Conservation (phyloP, 2,329 filamentous ascomycete species). For the Macrophomina phaseolina region DNA sequence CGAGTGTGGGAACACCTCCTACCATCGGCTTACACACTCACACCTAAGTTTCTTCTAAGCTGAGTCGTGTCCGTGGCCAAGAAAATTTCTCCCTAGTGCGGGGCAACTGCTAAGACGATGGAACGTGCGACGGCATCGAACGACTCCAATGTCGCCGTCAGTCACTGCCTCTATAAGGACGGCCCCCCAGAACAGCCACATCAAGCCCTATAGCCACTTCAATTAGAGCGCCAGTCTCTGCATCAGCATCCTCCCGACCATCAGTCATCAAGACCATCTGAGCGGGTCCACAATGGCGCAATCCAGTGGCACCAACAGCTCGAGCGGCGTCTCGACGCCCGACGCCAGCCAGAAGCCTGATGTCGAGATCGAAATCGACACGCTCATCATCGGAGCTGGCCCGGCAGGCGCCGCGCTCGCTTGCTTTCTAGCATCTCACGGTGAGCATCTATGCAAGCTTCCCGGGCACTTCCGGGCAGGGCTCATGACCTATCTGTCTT, state of each 20-base stretch:
- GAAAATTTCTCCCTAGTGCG: constrained; percentile 6
- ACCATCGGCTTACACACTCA: constrained; percentile 1
- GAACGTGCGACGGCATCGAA: constrained; percentile 1
- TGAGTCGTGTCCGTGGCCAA: not conserved
- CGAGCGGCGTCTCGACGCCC: not conserved
- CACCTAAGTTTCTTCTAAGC: not conserved
- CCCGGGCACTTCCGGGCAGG: not conserved
- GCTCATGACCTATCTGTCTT: not conserved
- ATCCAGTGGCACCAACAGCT: not conserved
- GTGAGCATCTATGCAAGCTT: constrained; percentile 34
- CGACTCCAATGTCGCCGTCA: not conserved
- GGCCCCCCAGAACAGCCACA: not conserved
- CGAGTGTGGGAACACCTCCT: not conserved
- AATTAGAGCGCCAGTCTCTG: not conserved
- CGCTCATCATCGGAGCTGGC: constrained; percentile 59
- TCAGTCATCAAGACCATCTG: no score
- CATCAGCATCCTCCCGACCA: not conserved
- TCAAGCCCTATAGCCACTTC: not conserved
- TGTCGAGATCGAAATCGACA: constrained; percentile 48
- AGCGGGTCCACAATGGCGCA: not conserved
- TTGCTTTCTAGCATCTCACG: constrained; percentile 58
- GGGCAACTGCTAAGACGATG: not conserved
- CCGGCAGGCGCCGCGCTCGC: constrained; percentile 62
- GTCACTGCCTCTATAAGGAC: not conserved
- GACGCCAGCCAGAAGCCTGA: not conserved